Conservation (phyloP, 768 basidiomycete species). For the Imleria badia region DNA sequence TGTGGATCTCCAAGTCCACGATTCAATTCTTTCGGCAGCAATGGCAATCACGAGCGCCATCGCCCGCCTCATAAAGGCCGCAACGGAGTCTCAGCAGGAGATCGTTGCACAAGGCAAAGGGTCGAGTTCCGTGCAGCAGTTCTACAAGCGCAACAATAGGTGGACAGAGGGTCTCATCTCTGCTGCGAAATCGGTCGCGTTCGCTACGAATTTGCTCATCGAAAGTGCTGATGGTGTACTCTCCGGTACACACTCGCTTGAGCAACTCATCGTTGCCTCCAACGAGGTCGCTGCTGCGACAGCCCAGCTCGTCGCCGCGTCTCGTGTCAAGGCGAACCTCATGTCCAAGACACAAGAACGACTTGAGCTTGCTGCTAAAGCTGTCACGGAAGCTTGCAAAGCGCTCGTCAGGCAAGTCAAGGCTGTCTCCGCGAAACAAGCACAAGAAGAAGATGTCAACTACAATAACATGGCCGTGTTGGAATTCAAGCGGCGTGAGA, state of each 20-base stretch:
- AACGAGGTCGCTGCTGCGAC: constrained; percentile 98
- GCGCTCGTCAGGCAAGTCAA: constrained; percentile 97
- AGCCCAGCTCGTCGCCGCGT: constrained; percentile 97
- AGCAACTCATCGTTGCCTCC: constrained; percentile 99
- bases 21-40: constrained; percentile 91
- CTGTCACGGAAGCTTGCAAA: constrained; percentile 96
- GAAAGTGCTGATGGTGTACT: constrained; percentile 98
- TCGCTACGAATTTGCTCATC: constrained; percentile 92
- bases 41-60: constrained; percentile 97
- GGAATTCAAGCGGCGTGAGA: constrained; percentile 96
- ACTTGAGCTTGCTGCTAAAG: constrained; percentile 94
- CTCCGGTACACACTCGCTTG: constrained; percentile 93
- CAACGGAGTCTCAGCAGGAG: constrained; percentile 97
- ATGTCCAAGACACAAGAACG: constrained; percentile 99
- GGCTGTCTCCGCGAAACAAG: constrained; percentile 83
- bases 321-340: constrained; percentile 94
- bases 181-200: constrained; percentile 96
- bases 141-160: constrained; percentile 99
- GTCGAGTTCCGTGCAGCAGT: constrained; percentile 88
- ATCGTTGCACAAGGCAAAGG: constrained; percentile 96
- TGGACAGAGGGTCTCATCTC: constrained; percentile 99
- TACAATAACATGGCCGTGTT: constrained; percentile 91
- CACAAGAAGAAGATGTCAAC: constrained; percentile 72
- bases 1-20: constrained; percentile 95
- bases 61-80: constrained; percentile 90